phyloP scores from a whole-genome alignment of 768 basidiomycete genomes.

The Podaxis rugospora region DNA sequence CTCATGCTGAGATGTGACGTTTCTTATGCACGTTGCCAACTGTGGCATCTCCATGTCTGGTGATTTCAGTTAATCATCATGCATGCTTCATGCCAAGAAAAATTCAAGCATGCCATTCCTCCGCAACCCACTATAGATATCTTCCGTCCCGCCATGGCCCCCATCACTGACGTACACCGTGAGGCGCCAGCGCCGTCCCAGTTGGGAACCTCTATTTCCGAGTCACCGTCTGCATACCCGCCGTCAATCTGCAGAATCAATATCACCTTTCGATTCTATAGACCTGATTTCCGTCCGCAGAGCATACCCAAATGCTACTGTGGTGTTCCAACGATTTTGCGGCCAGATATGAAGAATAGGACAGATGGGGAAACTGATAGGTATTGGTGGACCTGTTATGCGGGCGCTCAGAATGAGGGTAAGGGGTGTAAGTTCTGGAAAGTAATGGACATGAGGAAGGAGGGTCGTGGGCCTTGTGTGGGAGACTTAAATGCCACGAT shows the following conservation, averaged over 20 bases:
- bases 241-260: constrained; percentile 73
- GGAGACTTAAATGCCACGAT: constrained; percentile 12
- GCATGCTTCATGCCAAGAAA: constrained; percentile 83
- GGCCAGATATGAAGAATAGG: constrained; percentile 77
- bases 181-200: constrained; percentile 6
- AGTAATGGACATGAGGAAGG: constrained; percentile 62
- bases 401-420: constrained; percentile 79
- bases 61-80: constrained; percentile 67
- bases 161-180: constrained; percentile 26
- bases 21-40: background rate
- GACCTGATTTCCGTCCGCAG: constrained; percentile 70
- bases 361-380: constrained; percentile 47
- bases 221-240: background rate
- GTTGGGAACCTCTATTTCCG: background rate
- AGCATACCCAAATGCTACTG: constrained; percentile 73
- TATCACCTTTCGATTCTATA: constrained; percentile 82
- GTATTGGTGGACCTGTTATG: constrained; percentile 84
- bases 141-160: constrained; percentile 48
- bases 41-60: background rate
- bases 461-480: constrained; percentile 54
- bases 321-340: constrained; percentile 61
- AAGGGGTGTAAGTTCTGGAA: constrained; percentile 78
- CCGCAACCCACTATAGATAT: constrained; percentile 67
- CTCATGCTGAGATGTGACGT: background rate
- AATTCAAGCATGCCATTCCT: constrained; percentile 76